Conservation (phyloP, 768 basidiomycete genomes). For the Termitomyces sp. region DNA sequence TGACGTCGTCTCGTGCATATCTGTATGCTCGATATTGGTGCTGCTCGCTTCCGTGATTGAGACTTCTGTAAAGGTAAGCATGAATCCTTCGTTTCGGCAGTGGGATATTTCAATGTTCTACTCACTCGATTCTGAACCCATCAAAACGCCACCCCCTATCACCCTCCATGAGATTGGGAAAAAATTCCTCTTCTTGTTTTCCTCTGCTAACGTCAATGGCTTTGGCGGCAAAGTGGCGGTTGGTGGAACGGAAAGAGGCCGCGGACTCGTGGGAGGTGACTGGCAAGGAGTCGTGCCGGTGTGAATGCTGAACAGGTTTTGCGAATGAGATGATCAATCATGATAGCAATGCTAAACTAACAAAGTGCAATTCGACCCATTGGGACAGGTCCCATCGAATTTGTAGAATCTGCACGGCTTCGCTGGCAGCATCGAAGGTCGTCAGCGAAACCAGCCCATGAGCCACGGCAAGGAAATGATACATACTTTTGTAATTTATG, state of each 20-base stretch:
- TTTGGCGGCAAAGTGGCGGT: conserved; percentile 13
- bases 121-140: conserved; percentile 33
- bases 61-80: background rate
- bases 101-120: background rate
- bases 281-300: conserved; percentile 22
- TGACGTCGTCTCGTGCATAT: background rate
- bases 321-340: conserved; percentile 1
- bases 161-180: conserved; percentile 73
- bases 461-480: background rate
- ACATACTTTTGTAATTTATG: conserved; percentile 38
- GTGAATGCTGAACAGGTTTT: conserved; percentile 36
- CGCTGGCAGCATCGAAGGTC: conserved; percentile 27
- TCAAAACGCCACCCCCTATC: conserved; percentile 72
- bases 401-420: conserved; percentile 57
- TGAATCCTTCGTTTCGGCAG: background rate
- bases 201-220: conserved; percentile 23
- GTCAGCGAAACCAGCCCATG: background rate
- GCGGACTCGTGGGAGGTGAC: conserved; percentile 4
- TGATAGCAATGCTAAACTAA: conserved; percentile 24
- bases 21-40: background rate
- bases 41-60: background rate
- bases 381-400: conserved; percentile 41
- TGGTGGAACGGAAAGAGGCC: conserved; percentile 2
- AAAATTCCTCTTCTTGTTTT: conserved; percentile 39
- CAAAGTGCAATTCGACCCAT: conserved; percentile 56